Evolutionary conservation across 2,329 filamentous ascomycete species (phyloP).

Genomic region (Sporothrix curviconia): DNA sequence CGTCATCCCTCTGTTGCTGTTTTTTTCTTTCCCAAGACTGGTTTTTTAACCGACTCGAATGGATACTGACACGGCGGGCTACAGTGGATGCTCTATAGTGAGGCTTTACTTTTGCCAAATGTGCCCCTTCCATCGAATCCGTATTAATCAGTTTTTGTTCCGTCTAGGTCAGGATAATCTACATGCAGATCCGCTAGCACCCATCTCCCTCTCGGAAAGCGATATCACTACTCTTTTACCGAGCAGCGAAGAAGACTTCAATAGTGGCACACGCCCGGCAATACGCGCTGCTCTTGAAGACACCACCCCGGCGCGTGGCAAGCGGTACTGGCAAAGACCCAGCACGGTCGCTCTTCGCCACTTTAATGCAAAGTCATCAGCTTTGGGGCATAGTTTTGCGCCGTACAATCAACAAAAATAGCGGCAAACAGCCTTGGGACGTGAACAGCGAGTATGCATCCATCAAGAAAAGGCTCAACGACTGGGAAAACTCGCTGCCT

Average conservation of each 20-base stretch:
- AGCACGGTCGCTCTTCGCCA: slow-evolving; percentile 47
- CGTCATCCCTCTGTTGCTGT: slow-evolving; percentile 19
- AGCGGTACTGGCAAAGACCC: slow-evolving; percentile 35
- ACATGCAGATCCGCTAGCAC: slow-evolving; percentile 46
- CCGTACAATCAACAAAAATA: slow-evolving; percentile 39
- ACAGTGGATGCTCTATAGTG: slow-evolving; percentile 52
- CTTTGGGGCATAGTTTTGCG: slow-evolving; percentile 49
- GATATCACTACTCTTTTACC: slow-evolving; percentile 51
- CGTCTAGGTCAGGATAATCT: slow-evolving; percentile 47
- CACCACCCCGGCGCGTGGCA: slow-evolving; percentile 42
- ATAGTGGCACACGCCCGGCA: slow-evolving; percentile 38
- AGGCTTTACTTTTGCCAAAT: background rate
- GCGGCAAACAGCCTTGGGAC: slow-evolving; percentile 41
- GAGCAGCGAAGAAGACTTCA: slow-evolving; percentile 47
- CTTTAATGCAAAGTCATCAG: slow-evolving; percentile 48
- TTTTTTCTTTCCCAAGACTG: too few relatives aligned
- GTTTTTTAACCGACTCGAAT: background rate
- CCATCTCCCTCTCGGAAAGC: slow-evolving; percentile 43
- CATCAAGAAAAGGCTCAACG: slow-evolving; percentile 35
- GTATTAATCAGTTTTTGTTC: background rate
- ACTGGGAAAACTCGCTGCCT: slow-evolving; percentile 45
- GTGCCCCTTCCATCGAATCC: too few relatives aligned
- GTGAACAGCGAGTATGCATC: slow-evolving; percentile 40
- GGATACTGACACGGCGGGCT: background rate
- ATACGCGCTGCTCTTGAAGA: slow-evolving; percentile 48